These are phyloP conservation scores for Neurospora cerealis DNA, from an alignment of 495 filamentous ascomycete species.

Conservation along the genomic window DNA sequence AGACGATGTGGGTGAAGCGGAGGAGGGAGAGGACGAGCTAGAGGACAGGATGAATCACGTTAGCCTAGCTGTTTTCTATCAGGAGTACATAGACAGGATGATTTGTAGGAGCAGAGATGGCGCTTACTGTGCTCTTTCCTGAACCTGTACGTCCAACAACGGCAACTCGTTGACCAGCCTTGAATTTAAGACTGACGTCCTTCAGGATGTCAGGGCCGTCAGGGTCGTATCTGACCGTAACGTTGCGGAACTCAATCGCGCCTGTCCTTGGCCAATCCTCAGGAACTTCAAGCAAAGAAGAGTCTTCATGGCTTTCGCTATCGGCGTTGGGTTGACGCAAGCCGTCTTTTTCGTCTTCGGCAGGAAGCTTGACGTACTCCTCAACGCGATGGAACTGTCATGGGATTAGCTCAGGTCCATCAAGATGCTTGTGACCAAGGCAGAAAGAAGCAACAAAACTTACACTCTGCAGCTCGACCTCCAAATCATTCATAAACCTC, in stretches of 20 bases:
- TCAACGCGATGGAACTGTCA: slow-evolving; percentile 35
- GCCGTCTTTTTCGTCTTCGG: slow-evolving; percentile 29
- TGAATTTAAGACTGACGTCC: slow-evolving; percentile 38
- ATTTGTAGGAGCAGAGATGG: not conserved
- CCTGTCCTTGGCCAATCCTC: slow-evolving; percentile 38
- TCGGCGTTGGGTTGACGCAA: slow-evolving; percentile 2
- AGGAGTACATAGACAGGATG: not conserved
- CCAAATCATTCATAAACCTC: slow-evolving; percentile 37
- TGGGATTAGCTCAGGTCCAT: not conserved
- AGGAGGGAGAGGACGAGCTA: slow-evolving; percentile 44
- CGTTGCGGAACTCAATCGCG: slow-evolving; percentile 37
- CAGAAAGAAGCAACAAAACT: slow-evolving; percentile 1
- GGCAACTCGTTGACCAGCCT: slow-evolving; percentile 44
- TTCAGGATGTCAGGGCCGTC: slow-evolving; percentile 41
- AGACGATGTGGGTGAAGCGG: slow-evolving; percentile 41
- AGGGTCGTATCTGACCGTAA: slow-evolving; percentile 38
- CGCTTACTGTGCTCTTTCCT: slow-evolving; percentile 45
- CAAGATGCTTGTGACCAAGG: not conserved
- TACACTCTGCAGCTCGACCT: slow-evolving; percentile 39
- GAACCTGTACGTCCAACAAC: slow-evolving; percentile 49
- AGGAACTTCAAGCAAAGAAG: slow-evolving; percentile 14
- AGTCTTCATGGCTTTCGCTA: slow-evolving; percentile 14
- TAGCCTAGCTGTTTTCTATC: slow-evolving; percentile 1
- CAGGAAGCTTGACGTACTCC: slow-evolving; percentile 36
- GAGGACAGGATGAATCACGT: not conserved